These are phyloP conservation scores for Phialemonium atrogriseum DNA, from an alignment of 2,329 filamentous ascomycete genomes.

Conservation along the genomic window DNA sequence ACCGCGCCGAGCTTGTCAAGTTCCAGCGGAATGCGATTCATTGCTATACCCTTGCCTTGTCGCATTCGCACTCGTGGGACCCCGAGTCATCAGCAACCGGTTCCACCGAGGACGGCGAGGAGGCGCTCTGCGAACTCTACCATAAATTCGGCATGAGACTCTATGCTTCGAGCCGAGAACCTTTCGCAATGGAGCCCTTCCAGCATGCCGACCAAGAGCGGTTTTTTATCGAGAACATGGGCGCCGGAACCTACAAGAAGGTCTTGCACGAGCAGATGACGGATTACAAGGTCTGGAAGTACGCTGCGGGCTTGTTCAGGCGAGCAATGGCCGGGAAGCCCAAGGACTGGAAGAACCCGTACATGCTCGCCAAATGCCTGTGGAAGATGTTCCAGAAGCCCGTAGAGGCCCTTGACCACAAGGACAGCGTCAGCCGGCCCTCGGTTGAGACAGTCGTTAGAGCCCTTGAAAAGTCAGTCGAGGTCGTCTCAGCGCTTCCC, in stretches of 20 bases:
- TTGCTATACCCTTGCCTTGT: slow-evolving; percentile 59
- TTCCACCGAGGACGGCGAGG: slow-evolving; percentile 35
- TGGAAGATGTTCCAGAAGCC: slow-evolving; percentile 56
- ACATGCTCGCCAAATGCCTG: slow-evolving; percentile 54
- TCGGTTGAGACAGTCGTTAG: slow-evolving; percentile 33
- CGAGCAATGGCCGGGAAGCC: slow-evolving; percentile 47
- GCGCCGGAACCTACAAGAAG: slow-evolving; percentile 41
- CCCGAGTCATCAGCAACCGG: slow-evolving; percentile 19
- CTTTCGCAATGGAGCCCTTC: slow-evolving; percentile 56
- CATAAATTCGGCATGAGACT: slow-evolving; percentile 53
- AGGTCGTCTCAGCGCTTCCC: slow-evolving; percentile 40
- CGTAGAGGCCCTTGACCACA: slow-evolving; percentile 31
- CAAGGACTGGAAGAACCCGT: slow-evolving; percentile 50
- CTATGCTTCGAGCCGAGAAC: slow-evolving; percentile 54
- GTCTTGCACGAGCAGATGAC: slow-evolving; percentile 48
- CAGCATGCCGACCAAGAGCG: slow-evolving; percentile 47
- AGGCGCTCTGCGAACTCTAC: slow-evolving; percentile 50
- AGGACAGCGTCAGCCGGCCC: slow-evolving; percentile 29
- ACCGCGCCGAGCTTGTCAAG: slow-evolving; percentile 63
- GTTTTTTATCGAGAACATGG: slow-evolving; percentile 45
- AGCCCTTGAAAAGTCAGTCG: slow-evolving; percentile 41
- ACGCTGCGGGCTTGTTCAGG: slow-evolving; percentile 45
- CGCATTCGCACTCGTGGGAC: slow-evolving; percentile 44
- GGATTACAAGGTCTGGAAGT: slow-evolving; percentile 54
- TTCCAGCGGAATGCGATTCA: slow-evolving; percentile 77